Conservation (phyloP, 73 alveolate species). For the Uronychia binucleata region DNA sequence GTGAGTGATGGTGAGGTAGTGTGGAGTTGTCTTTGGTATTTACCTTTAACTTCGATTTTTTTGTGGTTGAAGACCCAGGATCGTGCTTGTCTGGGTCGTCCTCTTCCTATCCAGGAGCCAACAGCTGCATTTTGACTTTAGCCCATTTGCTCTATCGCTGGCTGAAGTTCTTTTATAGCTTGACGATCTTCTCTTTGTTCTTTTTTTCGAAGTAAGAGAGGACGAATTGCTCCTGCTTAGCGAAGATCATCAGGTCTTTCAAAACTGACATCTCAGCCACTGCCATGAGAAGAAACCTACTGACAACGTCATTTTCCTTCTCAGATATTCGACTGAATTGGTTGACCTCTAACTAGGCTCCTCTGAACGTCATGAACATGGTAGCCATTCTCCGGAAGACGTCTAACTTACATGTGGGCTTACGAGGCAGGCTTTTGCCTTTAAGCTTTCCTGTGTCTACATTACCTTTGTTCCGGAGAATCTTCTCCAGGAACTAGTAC, state of each 20-base stretch:
- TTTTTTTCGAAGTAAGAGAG: neutral
- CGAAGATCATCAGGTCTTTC: neutral
- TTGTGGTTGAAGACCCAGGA: too few relatives aligned
- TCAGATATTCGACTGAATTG: neutral
- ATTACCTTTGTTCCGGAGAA: neutral
- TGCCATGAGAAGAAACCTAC: neutral
- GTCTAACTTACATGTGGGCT: neutral
- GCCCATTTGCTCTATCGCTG: neutral
- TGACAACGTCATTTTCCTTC: neutral
- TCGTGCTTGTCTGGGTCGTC: too few relatives aligned
- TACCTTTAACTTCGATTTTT: too few relatives aligned
- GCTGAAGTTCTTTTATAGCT: neutral
- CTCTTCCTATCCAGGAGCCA: too few relatives aligned
- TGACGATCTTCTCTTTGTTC: neutral
- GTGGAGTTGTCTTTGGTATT: too few relatives aligned
- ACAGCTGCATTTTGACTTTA: neutral
- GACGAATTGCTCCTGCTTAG: neutral
- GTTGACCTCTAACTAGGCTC: neutral
- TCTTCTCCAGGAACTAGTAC: neutral
- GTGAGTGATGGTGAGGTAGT: too few relatives aligned
- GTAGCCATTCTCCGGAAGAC: neutral
- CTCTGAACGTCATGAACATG: neutral
- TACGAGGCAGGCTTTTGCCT: neutral
- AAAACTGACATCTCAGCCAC: neutral
- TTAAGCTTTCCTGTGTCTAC: neutral